Evolutionary conservation across 2,329 filamentous ascomycete species (phyloP).

Genomic region (Pseudogymnoascus sp.): DNA sequence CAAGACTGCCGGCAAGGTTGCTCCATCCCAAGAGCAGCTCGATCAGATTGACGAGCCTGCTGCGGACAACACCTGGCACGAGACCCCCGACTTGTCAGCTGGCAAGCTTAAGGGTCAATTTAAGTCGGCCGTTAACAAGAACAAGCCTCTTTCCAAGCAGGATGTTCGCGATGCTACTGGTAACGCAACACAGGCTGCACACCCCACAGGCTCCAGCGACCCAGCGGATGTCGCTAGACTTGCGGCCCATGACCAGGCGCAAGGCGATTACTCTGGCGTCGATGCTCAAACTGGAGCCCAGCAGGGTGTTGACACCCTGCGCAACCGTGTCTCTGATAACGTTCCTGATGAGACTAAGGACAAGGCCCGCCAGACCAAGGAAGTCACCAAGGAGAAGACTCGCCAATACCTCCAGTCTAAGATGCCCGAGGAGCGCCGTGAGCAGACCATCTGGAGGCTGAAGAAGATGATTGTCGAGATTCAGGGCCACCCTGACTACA

Average conservation of each 20-base stretch:
- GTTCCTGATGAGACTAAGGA: conserved; percentile 51
- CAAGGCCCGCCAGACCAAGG: conserved; percentile 45
- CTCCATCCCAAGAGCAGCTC: conserved; percentile 71
- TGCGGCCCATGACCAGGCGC: conserved; percentile 42
- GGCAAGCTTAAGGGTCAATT: conserved; percentile 62
- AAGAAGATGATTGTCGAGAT: conserved; percentile 99
- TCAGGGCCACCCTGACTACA: conserved; percentile 90
- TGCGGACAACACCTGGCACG: conserved; percentile 89
- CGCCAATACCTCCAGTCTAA: conserved; percentile 77
- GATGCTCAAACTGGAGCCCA: conserved; percentile 41
- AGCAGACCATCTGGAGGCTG: conserved; percentile 83
- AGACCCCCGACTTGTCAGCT: conserved; percentile 68
- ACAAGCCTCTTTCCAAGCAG: conserved; percentile 42
- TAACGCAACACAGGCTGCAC: conserved; percentile 49
- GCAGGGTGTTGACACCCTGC: conserved; percentile 33
- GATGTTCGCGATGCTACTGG: conserved; percentile 55
- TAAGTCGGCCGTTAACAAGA: conserved; percentile 50
- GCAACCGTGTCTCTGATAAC: conserved; percentile 54
- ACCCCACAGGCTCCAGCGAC: conserved; percentile 48
- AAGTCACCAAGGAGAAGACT: conserved; percentile 41
- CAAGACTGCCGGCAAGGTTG: conserved; percentile 67
- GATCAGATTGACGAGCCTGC: conserved; percentile 74
- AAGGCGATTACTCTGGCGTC: conserved; percentile 39
- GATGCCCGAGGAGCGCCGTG: conserved; percentile 84
- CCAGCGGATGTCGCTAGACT: conserved; percentile 44